Evolutionary conservation across 2,329 filamentous ascomycete species (phyloP), one percentile per base, ranked within the genome.

Genomic region (Gaeumannomyces tritici): DNA sequence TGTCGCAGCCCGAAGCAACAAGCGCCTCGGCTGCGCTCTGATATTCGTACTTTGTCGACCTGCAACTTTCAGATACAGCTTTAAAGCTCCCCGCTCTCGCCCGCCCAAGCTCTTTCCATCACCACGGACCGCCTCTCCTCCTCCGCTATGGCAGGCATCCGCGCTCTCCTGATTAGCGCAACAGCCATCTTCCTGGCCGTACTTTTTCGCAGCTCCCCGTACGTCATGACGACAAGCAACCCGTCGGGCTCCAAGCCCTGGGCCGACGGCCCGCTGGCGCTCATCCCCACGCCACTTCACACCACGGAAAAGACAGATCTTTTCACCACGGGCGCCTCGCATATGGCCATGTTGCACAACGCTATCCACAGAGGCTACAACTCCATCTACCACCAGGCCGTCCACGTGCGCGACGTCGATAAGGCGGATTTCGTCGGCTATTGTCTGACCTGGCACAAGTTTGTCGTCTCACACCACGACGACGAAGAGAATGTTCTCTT

Each of bases 341-440:
- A 87, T 71, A 87, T 86, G 84, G 77, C 79, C 3, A 71, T 86
- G 61, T 74, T 85, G 60, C 84, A 88, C 76, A 88, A 88, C 68
- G 75, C 80, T 62, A 82, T 88, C 67, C 80, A 87, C 65, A 82
- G 85, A 55, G 83, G 83, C 62, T 85, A 83, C 75, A 88, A 88
- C 72, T 81, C 79, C 68, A 85, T 88, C 69, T 85, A 83, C 70
- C 78, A 81, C 55, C 85, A 87, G 70, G 83, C 83, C 0, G 77
- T 79, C 13, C 74, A 81, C 66, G 71, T 87, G 55, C 70, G 76
- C 12, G 76, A 78, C 2, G 70, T 71, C n/a, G 83, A 87, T 70
- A 80, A 80, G 70, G 69, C 73, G 59, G 80, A 82, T 69, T 88
- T 88, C 66, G 72, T 86, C 61, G 78, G 77, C 24, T 88, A 87